Evolutionary conservation across 139 green algal species (phyloP).

Genomic region (Chlamydomonas sphaeroides): DNA sequence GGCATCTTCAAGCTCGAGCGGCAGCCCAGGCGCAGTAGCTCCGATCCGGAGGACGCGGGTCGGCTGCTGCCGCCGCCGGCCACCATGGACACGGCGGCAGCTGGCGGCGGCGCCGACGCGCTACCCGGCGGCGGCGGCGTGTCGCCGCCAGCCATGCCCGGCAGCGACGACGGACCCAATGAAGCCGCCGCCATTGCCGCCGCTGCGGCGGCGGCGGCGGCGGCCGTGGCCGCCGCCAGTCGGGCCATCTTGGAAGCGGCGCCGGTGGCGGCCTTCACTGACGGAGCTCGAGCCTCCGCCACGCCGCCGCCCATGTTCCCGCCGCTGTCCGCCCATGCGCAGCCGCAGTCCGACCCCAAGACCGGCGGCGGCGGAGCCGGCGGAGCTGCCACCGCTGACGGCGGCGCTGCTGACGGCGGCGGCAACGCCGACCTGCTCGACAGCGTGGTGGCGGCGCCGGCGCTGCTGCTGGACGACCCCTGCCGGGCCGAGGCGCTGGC

Average conservation of each 20-base stretch:
- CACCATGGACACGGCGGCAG: background rate
- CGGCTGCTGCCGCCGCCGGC: background rate
- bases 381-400: no score
- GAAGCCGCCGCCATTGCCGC: background rate
- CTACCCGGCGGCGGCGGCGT: background rate
- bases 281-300: no score
- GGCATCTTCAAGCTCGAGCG: no score
- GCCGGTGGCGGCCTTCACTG: no score
- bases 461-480: constrained; percentile 37
- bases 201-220: background rate
- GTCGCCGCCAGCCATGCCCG: no score
- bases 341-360: no score
- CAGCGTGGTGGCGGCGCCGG: background rate
- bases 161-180: background rate
- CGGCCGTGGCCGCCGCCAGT: background rate
- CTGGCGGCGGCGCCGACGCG: background rate
- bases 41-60: background rate
- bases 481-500: constrained; percentile 30
- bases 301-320: no score
- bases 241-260: no score
- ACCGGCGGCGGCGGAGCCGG: no score
- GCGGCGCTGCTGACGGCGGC: background rate
- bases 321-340: no score
- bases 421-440: background rate
- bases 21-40: constrained; percentile 6